These are phyloP conservation scores for Tripterygium wilfordii DNA, from an alignment of 177 flowering plant species.

Conservation along the genomic window DNA sequence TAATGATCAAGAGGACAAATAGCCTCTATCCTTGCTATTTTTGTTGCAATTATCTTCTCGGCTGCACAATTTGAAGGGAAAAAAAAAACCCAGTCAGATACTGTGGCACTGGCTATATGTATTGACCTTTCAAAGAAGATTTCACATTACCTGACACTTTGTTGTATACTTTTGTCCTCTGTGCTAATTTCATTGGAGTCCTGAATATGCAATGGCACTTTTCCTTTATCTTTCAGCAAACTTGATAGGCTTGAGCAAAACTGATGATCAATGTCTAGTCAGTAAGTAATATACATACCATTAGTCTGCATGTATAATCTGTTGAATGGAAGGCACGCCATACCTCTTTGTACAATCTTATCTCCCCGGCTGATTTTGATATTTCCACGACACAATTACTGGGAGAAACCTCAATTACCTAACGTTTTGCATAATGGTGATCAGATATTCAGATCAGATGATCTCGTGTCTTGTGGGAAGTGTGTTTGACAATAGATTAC, in stretches of 20 bases:
- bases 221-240: slow-evolving; percentile 38
- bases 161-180: slow-evolving; percentile 8
- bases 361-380: slow-evolving; percentile 62
- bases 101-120: too few relatives aligned
- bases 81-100: too few relatives aligned
- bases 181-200: slow-evolving; percentile 5
- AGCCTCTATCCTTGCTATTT: slow-evolving; percentile 7
- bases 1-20: slow-evolving; percentile 26
- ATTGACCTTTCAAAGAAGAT: too few relatives aligned
- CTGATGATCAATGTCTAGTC: too few relatives aligned
- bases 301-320: too few relatives aligned
- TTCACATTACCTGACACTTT: slow-evolving; percentile 20
- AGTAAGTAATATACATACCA: too few relatives aligned
- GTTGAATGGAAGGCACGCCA: too few relatives aligned
- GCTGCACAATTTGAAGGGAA: slow-evolving; percentile 23
- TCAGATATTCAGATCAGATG: background rate
- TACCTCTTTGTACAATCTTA: slow-evolving; percentile 51
- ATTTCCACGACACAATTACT: slow-evolving; percentile 69
- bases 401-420: slow-evolving; percentile 80
- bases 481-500: slow-evolving; percentile 23
- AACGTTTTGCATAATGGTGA: slow-evolving; percentile 7
- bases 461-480: slow-evolving; percentile 1
- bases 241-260: slow-evolving; percentile 66
- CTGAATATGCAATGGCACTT: slow-evolving; percentile 6
- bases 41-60: slow-evolving; percentile 13